phyloP scores from a whole-genome alignment of 75 land plant genomes.

The Pinus tabuliformis region DNA sequence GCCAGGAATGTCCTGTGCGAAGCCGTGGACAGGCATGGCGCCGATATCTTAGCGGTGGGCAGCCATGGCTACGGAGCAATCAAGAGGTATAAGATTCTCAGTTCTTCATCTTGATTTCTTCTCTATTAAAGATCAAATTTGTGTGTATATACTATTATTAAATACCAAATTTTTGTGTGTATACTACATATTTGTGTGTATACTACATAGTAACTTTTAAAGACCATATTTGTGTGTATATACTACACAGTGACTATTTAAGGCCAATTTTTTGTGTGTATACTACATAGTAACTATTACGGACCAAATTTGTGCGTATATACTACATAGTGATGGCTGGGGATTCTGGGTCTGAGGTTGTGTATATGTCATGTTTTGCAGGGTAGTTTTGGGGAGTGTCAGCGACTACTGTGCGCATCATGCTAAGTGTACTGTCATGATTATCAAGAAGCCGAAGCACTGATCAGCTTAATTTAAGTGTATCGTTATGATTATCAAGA shows the following conservation, averaged over 20 bases:
- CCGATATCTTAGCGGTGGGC: constrained; percentile 59
- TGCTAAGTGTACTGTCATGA: constrained; percentile 46
- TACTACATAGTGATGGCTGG: too few species aligned
- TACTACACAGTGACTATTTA: not conserved
- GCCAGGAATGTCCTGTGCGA: constrained; percentile 60
- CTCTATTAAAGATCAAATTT: not conserved
- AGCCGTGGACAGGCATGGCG: constrained; percentile 54
- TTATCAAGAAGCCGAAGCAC: constrained; percentile 41
- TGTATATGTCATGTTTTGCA: constrained; percentile 8
- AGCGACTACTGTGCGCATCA: constrained; percentile 49
- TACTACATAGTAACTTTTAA: too few species aligned
- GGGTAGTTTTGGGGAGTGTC: constrained; percentile 42
- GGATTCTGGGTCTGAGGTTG: too few species aligned
- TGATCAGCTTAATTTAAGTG: too few species aligned
- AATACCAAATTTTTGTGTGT: not conserved
- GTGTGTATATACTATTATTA: not conserved
- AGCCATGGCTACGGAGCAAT: constrained; percentile 80
- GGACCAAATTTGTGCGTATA: too few species aligned
- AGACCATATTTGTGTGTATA: too few species aligned
- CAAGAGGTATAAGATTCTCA: constrained; percentile 27
- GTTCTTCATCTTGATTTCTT: too few species aligned
- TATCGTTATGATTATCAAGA: too few species aligned
- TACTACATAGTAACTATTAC: too few species aligned
- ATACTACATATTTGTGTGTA: too few species aligned
- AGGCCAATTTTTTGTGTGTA: not conserved